Evolutionary conservation across 257 asterid genomes (phyloP), one percentile per base, ranked within the genome.

Genomic region (Fraxinus cuspidata): DNA sequence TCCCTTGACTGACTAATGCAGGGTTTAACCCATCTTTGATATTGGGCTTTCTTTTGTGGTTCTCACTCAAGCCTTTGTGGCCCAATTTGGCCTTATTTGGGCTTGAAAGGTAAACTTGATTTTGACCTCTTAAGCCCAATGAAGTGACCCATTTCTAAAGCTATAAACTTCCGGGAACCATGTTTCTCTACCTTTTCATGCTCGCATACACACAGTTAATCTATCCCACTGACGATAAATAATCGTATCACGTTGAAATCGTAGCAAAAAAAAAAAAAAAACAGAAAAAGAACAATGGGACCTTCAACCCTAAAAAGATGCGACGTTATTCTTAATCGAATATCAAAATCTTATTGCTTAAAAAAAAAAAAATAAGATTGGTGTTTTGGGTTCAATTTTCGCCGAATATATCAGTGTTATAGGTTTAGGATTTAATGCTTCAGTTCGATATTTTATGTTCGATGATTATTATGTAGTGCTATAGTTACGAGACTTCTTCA

Each of bases 391-490:
- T 53, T 51, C 21, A 53, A 19, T 53, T 18, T 53, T 27, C 64
- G n/a, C 64, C n/a, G 9, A n/a, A 53, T 53, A n/a, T 53, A 6
- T 29, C 18, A 60, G 71, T 16, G 75, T 74, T 81, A 75, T 78
- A 44, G 10, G 74, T 72, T 78, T 60, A 10, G 29, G 80, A 73
- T 69, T 74, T 9, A 53, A 16, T n/a, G 9, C 29, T 18, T 68
- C 2, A 2, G 21, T 70, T 74, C 28, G 16, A 13, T 44, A 72
- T 70, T 42, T 27, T 23, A 31, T 49, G n/a, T 58, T 25, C 34
- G 16, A 71, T 29, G 66, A 35, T 79, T 49, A 44, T 18, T 42
- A 40, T 44, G 67, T 76, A 34, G 71, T 60, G 81, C 35, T 42
- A 25, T 35, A 37, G 23, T 18, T n/a, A 25, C 37, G 42, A 49